phyloP scores from a whole-genome alignment of 1,139 yeast species.

The Yamadazyma dendronema region DNA sequence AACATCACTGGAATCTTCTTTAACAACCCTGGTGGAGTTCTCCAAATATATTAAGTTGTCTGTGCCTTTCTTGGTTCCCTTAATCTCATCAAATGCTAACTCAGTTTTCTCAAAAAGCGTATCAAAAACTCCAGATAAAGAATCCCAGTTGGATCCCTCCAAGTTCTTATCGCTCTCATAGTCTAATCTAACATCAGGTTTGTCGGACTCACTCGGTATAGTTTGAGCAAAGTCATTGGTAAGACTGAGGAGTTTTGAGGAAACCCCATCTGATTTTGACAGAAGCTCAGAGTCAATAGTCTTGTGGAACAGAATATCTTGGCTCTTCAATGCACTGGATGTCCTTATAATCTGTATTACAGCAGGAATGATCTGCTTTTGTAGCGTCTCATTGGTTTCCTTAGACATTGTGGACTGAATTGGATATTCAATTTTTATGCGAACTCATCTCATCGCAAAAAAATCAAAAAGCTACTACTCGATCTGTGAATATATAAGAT shows the following conservation, averaged over 20 bases:
- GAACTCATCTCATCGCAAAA: slow-evolving; percentile 16
- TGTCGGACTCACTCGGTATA: slow-evolving; percentile 25
- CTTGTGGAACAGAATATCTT: slow-evolving; percentile 74
- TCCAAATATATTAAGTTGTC: slow-evolving; percentile 48
- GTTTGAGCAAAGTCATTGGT: slow-evolving; percentile 50
- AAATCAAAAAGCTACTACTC: slow-evolving; percentile 1
- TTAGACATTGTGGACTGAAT: slow-evolving; percentile 5
- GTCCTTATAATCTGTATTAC: slow-evolving; percentile 62
- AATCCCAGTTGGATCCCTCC: slow-evolving; percentile 53
- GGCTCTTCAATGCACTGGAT: slow-evolving; percentile 70
- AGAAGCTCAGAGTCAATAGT: slow-evolving; percentile 60
- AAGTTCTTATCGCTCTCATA: slow-evolving; percentile 37
- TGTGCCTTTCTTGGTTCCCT: slow-evolving; percentile 13
- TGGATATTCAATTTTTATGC: neutral
- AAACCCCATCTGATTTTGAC: slow-evolving; percentile 39
- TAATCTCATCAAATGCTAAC: slow-evolving; percentile 50
- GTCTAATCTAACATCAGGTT: slow-evolving; percentile 21
- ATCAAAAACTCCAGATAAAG: slow-evolving; percentile 64
- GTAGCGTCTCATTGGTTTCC: slow-evolving; percentile 3
- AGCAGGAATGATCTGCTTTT: slow-evolving; percentile 33
- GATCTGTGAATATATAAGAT: slow-evolving; percentile 9
- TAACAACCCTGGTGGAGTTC: slow-evolving; percentile 26
- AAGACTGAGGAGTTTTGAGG: slow-evolving; percentile 46
- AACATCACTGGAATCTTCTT: slow-evolving; percentile 36
- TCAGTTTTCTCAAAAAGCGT: slow-evolving; percentile 70